phyloP scores from a whole-genome alignment of 2,329 filamentous ascomycete genomes.

The Cordyceps militaris region DNA sequence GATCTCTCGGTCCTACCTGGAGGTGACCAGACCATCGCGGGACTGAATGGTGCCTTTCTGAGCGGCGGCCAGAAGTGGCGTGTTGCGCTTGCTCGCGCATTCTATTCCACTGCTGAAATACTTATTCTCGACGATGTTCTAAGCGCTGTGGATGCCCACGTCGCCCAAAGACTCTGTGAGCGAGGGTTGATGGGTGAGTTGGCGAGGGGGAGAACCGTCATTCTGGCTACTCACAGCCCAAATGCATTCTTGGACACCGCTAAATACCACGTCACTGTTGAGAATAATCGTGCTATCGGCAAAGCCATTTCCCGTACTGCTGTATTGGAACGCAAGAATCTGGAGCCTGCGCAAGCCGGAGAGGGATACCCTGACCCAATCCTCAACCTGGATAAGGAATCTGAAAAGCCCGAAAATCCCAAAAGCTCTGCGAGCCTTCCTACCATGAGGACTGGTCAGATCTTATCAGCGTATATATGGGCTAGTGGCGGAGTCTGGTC shows the following conservation, averaged over 20 bases:
- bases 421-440: neutral
- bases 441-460: neutral
- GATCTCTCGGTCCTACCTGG: constrained; percentile 36
- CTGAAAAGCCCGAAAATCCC: neutral
- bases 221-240: constrained; percentile 14
- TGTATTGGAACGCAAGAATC: neutral
- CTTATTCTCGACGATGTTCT: constrained; percentile 42
- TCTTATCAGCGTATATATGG: constrained; percentile 11
- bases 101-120: constrained; percentile 38
- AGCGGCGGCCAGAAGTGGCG: constrained; percentile 41
- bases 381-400: neutral
- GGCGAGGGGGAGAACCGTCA: constrained; percentile 12
- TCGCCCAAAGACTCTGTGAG: constrained; percentile 6
- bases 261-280: constrained; percentile 9
- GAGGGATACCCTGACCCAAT: neutral
- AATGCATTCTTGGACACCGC: neutral
- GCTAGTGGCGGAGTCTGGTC: constrained; percentile 2
- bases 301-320: neutral
- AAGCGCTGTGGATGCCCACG: constrained; percentile 10
- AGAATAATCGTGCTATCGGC: neutral
- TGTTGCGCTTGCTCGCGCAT: constrained; percentile 37
- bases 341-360: neutral
- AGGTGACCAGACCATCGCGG: constrained; percentile 38
- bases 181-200: constrained; percentile 7
- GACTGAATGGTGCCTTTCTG: constrained; percentile 35